Percentiles rank a stretch among this genome's conserved stretches.
phyloP scores from a whole-genome alignment of 345 rosid species.

The Euphorbia peplus region DNA sequence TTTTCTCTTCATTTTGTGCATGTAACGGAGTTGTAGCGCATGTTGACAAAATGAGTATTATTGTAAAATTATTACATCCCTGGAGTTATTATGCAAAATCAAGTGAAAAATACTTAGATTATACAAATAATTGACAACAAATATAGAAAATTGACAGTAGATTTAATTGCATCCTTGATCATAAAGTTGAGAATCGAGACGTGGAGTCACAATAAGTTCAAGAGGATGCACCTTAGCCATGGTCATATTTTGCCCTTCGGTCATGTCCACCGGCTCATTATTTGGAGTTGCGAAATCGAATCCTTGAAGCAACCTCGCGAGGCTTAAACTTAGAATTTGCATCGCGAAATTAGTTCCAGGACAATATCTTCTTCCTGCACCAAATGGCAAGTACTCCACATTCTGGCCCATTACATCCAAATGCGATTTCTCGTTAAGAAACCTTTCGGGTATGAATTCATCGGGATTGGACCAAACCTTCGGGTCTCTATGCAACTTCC shows the following conservation, averaged over 20 bases:
- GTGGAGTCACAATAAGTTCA: background rate
- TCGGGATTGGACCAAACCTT: slow-evolving; percentile 5
- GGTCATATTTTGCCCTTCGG: background rate
- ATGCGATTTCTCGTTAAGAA: background rate
- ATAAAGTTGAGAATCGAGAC: slow-evolving; percentile 2
- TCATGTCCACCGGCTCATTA: slow-evolving; percentile 3
- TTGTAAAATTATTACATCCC: no score
- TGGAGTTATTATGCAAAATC: no score
- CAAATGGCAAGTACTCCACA: slow-evolving; percentile 9
- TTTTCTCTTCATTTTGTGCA: no score
- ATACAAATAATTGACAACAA: no score
- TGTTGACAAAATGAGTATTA: no score
- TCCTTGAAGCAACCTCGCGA: slow-evolving; percentile 13
- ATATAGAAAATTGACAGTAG: background rate
- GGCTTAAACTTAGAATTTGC: background rate
- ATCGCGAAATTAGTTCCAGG: slow-evolving; percentile 8
- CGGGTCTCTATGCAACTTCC: slow-evolving; percentile 14
- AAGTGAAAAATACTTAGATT: background rate
- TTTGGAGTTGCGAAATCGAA: background rate
- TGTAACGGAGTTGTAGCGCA: no score
- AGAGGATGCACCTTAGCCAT: background rate
- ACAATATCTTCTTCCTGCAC: slow-evolving; percentile 12
- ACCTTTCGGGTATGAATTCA: slow-evolving; percentile 5
- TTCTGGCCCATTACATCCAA: slow-evolving; percentile 2
- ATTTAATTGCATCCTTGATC: background rate